Conservation (phyloP, 805 yeast species). For the Yamadazyma olivae region DNA sequence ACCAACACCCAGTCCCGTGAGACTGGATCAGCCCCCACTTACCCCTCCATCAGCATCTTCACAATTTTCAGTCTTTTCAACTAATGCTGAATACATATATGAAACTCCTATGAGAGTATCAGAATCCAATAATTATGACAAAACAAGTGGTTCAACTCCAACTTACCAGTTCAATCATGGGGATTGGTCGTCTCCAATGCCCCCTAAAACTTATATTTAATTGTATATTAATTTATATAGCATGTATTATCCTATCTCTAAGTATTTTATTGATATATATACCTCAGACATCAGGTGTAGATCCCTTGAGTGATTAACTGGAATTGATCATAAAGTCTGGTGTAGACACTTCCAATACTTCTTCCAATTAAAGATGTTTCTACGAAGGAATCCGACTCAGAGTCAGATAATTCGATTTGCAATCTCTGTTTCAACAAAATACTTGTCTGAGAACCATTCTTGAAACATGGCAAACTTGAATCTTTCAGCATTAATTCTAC, state of each 20-base stretch:
- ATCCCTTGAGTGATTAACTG: constrained; percentile 95
- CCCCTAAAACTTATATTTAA: constrained; percentile 3
- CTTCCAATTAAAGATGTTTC: constrained; percentile 73
- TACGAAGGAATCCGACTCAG: constrained; percentile 72
- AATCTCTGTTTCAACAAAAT: constrained; percentile 76
- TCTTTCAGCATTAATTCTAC: constrained; percentile 95
- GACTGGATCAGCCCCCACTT: constrained; percentile 17
- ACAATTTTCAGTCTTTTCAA: constrained; percentile 35
- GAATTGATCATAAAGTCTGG: constrained; percentile 91
- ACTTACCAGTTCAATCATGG: neutral
- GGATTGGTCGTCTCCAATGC: constrained; percentile 6
- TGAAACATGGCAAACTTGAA: constrained; percentile 87
- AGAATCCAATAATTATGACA: neutral
- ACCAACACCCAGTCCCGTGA: constrained; percentile 12
- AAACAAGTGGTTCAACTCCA: neutral
- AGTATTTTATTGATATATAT: constrained; percentile 2
- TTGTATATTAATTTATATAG: neutral
- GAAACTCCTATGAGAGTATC: constrained; percentile 5
- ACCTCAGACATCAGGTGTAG: constrained; percentile 49
- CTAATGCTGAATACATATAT: neutral
- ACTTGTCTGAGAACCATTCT: constrained; percentile 81
- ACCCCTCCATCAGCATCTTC: constrained; percentile 45
- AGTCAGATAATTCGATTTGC: constrained; percentile 70
- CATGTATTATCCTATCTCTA: constrained; percentile 1
- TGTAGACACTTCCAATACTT: constrained; percentile 83